These are phyloP conservation scores for Fraxinus greggii DNA, from an alignment of 305 asterid genomes.

Conservation along the genomic window DNA sequence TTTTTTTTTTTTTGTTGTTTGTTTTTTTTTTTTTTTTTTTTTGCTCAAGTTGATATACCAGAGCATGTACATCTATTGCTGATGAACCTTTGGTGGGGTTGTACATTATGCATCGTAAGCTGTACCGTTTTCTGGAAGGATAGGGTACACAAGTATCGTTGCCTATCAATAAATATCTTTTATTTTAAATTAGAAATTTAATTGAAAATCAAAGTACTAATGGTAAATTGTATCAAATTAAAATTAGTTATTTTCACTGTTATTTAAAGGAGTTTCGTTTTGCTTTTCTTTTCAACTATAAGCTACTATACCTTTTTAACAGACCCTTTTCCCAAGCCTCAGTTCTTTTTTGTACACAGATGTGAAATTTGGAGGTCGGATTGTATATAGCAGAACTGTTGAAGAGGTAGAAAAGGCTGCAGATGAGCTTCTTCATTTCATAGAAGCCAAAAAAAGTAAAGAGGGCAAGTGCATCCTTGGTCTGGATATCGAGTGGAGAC, in stretches of 20 bases:
- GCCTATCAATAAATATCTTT: background rate
- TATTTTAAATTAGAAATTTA: background rate
- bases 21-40: background rate
- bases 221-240: background rate
- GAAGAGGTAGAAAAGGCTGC: slow-evolving; percentile 84
- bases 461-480: slow-evolving; percentile 70
- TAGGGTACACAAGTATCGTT: background rate
- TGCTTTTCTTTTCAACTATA: background rate
- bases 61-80: background rate
- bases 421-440: slow-evolving; percentile 64
- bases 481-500: slow-evolving; percentile 94
- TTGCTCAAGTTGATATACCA: background rate
- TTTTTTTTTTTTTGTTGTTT: too few relatives aligned
- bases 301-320: slow-evolving; percentile 5
- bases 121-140: slow-evolving; percentile 10
- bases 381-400: slow-evolving; percentile 64
- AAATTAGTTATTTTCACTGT: background rate
- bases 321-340: slow-evolving; percentile 7
- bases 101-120: slow-evolving; percentile 3
- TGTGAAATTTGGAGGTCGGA: slow-evolving; percentile 62
- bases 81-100: background rate
- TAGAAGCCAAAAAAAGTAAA: slow-evolving; percentile 54
- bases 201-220: background rate
- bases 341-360: slow-evolving; percentile 33
- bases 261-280: background rate